A percentile compares a stretch with the other conserved stretches of the same genome.
phyloP scores from a whole-genome alignment of 192 early-diverging fungal genomes.

The Coemansia sp. region DNA sequence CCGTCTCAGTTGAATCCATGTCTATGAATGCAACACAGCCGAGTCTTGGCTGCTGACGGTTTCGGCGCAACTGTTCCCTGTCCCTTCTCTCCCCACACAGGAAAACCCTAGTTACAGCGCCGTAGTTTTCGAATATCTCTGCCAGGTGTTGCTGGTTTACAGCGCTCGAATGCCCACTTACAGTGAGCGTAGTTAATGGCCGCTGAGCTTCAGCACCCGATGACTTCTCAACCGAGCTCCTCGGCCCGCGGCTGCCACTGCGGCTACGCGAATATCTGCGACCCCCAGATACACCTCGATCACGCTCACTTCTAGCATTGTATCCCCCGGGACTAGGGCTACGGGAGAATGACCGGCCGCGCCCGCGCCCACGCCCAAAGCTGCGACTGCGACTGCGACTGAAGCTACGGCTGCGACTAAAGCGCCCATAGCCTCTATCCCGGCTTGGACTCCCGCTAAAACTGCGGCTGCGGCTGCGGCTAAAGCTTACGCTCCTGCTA shows the following conservation, averaged over 20 bases:
- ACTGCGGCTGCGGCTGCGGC: constrained; percentile 21
- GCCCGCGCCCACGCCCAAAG: not conserved
- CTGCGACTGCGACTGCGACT: constrained; percentile 2
- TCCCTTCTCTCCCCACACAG: too few relatives aligned
- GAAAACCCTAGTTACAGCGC: not conserved
- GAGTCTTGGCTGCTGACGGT: too few relatives aligned
- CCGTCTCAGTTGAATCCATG: not conserved
- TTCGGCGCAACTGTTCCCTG: too few relatives aligned
- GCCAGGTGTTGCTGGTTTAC: constrained; percentile 7
- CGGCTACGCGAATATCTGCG: constrained; percentile 3
- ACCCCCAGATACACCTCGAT: not conserved
- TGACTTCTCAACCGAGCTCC: not conserved
- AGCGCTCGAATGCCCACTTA: not conserved
- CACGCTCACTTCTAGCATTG: not conserved
- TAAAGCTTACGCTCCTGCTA: constrained; percentile 10
- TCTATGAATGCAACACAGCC: not conserved
- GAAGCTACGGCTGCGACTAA: constrained; percentile 10
- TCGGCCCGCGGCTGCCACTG: constrained; percentile 1
- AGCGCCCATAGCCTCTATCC: not conserved
- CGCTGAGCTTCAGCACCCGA: not conserved
- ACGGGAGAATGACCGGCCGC: constrained; percentile 13
- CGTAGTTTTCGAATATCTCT: constrained; percentile 30
- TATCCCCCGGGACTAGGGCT: constrained; percentile 12
- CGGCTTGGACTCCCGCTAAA: constrained; percentile 9
- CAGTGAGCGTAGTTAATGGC: not conserved